A percentile compares a stretch with the other conserved stretches of the same genome.
Conservation (phyloP, 2,329 filamentous ascomycete genomes). For the Penicillium occitanis region DNA sequence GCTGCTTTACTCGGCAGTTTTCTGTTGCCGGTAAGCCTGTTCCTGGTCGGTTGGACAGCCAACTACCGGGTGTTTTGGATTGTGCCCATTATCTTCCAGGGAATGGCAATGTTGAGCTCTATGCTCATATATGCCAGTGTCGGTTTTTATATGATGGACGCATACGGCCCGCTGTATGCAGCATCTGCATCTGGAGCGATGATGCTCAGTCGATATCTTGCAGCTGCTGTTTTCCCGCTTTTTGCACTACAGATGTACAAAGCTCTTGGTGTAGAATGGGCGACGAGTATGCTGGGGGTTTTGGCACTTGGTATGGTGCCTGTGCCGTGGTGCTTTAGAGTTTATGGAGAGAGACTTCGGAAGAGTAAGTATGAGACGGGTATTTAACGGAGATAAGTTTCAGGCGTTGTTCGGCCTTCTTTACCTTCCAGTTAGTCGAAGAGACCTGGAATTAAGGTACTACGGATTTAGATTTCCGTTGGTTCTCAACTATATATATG, state of each 20-base stretch:
- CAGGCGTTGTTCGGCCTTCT: background rate
- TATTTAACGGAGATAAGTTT: background rate
- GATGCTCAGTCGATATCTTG: conserved; percentile 32
- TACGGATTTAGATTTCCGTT: background rate
- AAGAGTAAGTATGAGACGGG: conserved; percentile 20
- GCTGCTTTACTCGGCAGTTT: background rate
- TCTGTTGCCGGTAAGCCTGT: conserved; percentile 46
- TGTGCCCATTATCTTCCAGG: conserved; percentile 30
- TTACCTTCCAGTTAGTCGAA: background rate
- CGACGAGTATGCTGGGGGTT: conserved; percentile 60
- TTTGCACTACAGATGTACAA: conserved; percentile 53
- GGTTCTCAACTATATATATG: background rate
- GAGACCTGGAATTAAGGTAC: background rate
- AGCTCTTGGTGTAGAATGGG: conserved; percentile 62
- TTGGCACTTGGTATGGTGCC: conserved; percentile 45
- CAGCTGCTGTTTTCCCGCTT: conserved; percentile 37
- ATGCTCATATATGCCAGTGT: conserved; percentile 13
- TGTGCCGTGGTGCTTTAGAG: conserved; percentile 48
- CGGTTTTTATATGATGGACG: conserved; percentile 37
- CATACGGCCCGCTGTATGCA: conserved; percentile 29
- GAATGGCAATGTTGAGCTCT: conserved; percentile 35
- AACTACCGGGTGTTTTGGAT: conserved; percentile 42
- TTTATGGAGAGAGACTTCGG: conserved; percentile 40
- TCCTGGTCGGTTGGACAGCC: conserved; percentile 53
- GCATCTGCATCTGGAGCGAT: conserved; percentile 36